Base-by-base conservation (phyloP, 495 filamentous ascomycete species). In the Halenospora varia region DNA sequence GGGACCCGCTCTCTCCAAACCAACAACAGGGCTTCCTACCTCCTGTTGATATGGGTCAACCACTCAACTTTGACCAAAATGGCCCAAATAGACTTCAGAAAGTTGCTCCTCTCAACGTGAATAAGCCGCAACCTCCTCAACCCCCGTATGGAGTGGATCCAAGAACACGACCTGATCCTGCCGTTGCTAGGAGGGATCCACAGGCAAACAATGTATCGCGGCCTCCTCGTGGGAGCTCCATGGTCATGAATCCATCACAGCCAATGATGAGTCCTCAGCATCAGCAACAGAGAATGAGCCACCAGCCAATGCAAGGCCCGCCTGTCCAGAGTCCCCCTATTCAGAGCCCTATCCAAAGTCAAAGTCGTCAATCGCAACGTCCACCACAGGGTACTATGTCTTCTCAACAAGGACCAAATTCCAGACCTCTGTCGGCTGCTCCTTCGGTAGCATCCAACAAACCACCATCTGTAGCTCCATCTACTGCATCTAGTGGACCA, bases 211-310 rank as follows among this genome's bases (percentile, higher is more conserved):
- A 56, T 26, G 47, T 52, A 15, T 1, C 20, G 17, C 60, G 60
- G 17, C 63, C 56, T 8, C 60, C 59, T 11, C 41, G 57, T 39
- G 44, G 56, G 55, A 66, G 63, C 24, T 65, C 62, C 17, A 65
- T 59, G 55, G 50, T 29, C 11, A 48, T 40, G 24, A 57, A 18
- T 15, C 35, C 44, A 9, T n/a, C 10, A 10, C 44, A 3, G 10
- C 47, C 19, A 3, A 49, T 23, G 9, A 25, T 25, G 3, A 23
- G 20, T 19, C 47, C 47, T 49, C 17, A 53, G 2, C 29, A 56
- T 9, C 23, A 46, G 10, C 20, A 46, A n/a, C 17, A 48, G 8
- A 35, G 29, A 35, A 4, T 6, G 6, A 35, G 29, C 29, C 22
- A 29, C 23, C 39, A 41, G 23, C 44, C 10, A 10, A 17, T 24